phyloP scores from a whole-genome alignment of 208 protist species.

The Crithidia brevicula region DNA sequence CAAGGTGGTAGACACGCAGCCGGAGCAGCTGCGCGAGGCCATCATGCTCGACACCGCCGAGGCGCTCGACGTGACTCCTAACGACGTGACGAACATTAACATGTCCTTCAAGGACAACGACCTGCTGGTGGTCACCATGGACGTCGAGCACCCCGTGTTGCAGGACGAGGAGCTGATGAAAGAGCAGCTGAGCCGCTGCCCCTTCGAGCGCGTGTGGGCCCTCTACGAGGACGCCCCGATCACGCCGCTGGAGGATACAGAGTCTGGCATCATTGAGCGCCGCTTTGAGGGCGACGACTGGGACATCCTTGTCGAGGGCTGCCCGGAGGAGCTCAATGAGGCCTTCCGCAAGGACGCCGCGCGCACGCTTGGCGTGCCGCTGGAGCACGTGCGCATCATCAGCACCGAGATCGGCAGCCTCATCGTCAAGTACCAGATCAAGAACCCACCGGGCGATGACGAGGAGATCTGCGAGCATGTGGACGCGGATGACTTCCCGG shows the following conservation, averaged over 20 bases:
- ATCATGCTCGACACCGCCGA: constrained; percentile 52
- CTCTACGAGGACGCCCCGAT: constrained; percentile 35
- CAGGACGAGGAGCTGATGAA: constrained; percentile 46
- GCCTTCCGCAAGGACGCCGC: constrained; percentile 51
- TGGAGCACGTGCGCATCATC: constrained; percentile 42
- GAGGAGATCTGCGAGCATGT: constrained; percentile 41
- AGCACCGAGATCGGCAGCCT: constrained; percentile 48
- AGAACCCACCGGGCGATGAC: constrained; percentile 36
- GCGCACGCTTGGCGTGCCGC: constrained; percentile 38
- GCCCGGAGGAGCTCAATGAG: constrained; percentile 44
- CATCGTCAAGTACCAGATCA: constrained; percentile 53
- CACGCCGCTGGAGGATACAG: constrained; percentile 25
- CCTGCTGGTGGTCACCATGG: constrained; percentile 35
- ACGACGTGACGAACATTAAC: constrained; percentile 34
- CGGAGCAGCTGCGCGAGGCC: constrained; percentile 39
- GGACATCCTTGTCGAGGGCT: constrained; percentile 52
- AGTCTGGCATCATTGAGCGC: constrained; percentile 58
- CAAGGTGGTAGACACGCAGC: constrained; percentile 51
- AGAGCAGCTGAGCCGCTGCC: constrained; percentile 48
- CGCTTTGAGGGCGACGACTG: constrained; percentile 70
- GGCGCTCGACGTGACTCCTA: constrained; percentile 38
- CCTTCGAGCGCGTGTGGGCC: constrained; percentile 61
- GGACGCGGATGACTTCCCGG: constrained; percentile 46
- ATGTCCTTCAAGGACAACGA: constrained; percentile 31
- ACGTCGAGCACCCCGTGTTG: constrained; percentile 40